Evolutionary conservation across 306 rosid genomes (phyloP).

Genomic region (Fragaria nilgerrensis): DNA sequence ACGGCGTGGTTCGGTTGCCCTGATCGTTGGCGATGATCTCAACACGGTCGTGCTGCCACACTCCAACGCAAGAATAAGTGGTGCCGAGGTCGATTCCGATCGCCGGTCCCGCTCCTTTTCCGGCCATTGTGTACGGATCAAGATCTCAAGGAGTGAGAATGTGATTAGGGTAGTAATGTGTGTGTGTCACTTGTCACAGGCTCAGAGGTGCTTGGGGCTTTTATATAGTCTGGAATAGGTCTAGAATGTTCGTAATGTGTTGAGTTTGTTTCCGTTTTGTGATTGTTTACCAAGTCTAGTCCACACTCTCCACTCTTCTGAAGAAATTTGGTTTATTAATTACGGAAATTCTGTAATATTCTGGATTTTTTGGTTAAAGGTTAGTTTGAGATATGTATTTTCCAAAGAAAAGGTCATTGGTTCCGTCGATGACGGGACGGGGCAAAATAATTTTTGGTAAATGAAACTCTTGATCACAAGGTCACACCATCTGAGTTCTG

Average conservation of each 20-base stretch:
- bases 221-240: background rate
- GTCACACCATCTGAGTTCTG: too few species aligned
- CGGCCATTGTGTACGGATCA: conserved; percentile 42
- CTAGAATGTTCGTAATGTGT: conserved; percentile 7
- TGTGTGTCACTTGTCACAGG: background rate
- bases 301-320: background rate
- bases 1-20: conserved; percentile 77
- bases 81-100: conserved; percentile 88
- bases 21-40: conserved; percentile 86
- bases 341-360: too few species aligned
- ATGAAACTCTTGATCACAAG: too few species aligned
- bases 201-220: background rate
- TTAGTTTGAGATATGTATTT: too few species aligned
- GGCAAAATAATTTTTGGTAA: too few species aligned
- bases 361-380: too few species aligned
- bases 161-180: background rate
- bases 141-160: background rate
- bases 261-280: background rate
- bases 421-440: too few species aligned
- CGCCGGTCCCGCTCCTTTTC: conserved; percentile 76
- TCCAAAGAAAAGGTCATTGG: too few species aligned
- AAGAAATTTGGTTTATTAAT: background rate
- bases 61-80: conserved; percentile 76
- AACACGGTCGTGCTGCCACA: conserved; percentile 81
- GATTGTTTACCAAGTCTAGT: background rate